Conservation (phyloP, 345 rosid species). For the Salix brachista region DNA sequence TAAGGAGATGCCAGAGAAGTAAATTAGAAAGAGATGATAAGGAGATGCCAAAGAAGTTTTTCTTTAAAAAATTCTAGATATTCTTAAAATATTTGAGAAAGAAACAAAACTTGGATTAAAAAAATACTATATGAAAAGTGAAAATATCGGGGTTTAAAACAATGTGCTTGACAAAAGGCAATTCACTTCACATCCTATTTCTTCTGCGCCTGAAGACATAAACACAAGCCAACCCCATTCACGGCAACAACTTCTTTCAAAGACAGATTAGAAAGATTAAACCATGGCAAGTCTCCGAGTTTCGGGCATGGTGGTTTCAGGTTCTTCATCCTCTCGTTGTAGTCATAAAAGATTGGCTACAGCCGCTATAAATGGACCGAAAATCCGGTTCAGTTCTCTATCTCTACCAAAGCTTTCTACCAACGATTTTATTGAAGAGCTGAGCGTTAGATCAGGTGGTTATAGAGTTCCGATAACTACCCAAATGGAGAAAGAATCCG, state of each 20-base stretch:
- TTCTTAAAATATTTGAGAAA: no score
- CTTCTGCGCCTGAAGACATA: not conserved
- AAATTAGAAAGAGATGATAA: no score
- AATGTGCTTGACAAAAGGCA: not conserved
- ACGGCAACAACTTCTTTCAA: slow-evolving; percentile 14
- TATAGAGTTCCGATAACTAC: not conserved
- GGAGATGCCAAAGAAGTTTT: no score
- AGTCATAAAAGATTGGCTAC: not conserved
- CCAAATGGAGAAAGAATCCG: slow-evolving; percentile 1
- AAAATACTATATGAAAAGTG: no score
- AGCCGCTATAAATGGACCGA: slow-evolving; percentile 21
- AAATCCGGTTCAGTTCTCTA: slow-evolving; percentile 1
- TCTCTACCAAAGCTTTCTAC: slow-evolving; percentile 22
- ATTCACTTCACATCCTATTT: not conserved
- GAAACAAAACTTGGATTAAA: no score
- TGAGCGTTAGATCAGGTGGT: slow-evolving; percentile 3
- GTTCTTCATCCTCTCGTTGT: not conserved
- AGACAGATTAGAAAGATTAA: not conserved
- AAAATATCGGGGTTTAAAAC: no score
- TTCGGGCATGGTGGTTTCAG: slow-evolving; percentile 16
- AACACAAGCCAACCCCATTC: not conserved
- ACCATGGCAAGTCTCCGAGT: slow-evolving; percentile 26
- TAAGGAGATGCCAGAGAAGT: no score
- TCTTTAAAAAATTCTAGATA: no score
- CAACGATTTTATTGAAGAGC: slow-evolving; percentile 15